Conservation (phyloP, 2,329 filamentous ascomycete species). For the Didymella lethalis region DNA sequence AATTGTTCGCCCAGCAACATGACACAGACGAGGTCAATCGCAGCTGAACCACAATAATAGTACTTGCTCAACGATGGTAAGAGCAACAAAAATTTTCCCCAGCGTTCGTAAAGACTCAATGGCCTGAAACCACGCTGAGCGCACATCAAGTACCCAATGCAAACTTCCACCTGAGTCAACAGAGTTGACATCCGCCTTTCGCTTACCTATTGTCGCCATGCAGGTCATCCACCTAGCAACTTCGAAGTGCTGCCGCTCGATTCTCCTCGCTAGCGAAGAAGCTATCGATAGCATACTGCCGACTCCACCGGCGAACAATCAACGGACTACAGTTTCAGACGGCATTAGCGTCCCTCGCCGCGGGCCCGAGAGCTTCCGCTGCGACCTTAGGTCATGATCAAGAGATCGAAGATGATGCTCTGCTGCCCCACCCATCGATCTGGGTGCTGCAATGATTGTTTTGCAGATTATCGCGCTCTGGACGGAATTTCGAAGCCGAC, state of each 20-base stretch:
- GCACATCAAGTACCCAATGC: not conserved
- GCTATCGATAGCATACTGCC: constrained; percentile 9
- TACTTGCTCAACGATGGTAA: not conserved
- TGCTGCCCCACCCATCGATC: not conserved
- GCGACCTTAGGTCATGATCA: not conserved
- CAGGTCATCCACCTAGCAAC: constrained; percentile 3
- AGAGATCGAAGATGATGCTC: not conserved
- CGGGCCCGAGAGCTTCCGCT: not conserved
- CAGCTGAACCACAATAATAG: constrained; percentile 1
- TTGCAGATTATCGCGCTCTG: not conserved
- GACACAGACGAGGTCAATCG: not conserved
- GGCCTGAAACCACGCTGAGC: not conserved
- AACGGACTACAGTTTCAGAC: constrained; percentile 12
- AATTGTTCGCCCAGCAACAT: constrained; percentile 17
- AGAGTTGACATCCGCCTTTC: not conserved
- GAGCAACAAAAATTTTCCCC: not conserved
- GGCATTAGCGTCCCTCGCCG: constrained; percentile 7
- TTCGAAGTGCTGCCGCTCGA: constrained; percentile 1
- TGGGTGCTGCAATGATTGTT: not conserved
- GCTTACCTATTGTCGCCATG: not conserved
- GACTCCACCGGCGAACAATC: constrained; percentile 3
- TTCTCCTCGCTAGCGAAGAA: not conserved
- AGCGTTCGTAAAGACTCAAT: not conserved
- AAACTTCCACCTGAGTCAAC: not conserved
- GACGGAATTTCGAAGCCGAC: not conserved